phyloP scores from a whole-genome alignment of 805 yeast species.

The Metschnikowia shivogae region DNA sequence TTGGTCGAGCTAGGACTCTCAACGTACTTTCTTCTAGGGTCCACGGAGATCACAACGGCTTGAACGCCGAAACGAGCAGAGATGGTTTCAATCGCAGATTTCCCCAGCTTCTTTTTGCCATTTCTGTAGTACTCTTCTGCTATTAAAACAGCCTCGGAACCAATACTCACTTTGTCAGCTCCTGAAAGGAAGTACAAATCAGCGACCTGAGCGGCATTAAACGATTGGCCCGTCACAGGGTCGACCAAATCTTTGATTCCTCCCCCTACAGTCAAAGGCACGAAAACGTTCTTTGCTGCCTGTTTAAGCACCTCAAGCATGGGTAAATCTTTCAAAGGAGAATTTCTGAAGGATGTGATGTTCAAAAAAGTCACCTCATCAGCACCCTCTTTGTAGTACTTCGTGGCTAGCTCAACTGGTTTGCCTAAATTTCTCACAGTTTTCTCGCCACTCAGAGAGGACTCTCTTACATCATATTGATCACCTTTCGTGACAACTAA shows the following conservation, averaged over 20 bases:
- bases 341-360: slow-evolving; percentile 92
- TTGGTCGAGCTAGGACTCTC: slow-evolving; percentile 53
- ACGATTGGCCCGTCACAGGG: slow-evolving; percentile 65
- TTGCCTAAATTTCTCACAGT: slow-evolving; percentile 91
- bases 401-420: slow-evolving; percentile 91
- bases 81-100: slow-evolving; percentile 88
- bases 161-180: slow-evolving; percentile 96
- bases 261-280: slow-evolving; percentile 97
- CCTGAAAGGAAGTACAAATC: slow-evolving; percentile 90
- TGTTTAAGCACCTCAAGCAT: slow-evolving; percentile 83
- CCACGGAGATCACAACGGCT: slow-evolving; percentile 98
- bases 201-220: slow-evolving; percentile 89
- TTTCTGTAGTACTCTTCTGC: slow-evolving; percentile 75
- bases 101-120: slow-evolving; percentile 60
- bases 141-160: slow-evolving; percentile 93
- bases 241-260: slow-evolving; percentile 91
- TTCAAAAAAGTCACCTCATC: slow-evolving; percentile 95
- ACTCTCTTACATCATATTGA: slow-evolving; percentile 93
- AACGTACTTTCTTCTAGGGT: slow-evolving; percentile 86
- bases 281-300: slow-evolving; percentile 89
- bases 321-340: slow-evolving; percentile 90
- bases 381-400: slow-evolving; percentile 90
- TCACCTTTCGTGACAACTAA: slow-evolving; percentile 98
- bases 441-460: slow-evolving; percentile 36
- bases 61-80: slow-evolving; percentile 91